These are phyloP conservation scores for Jatropha multifida DNA, from an alignment of 441 rosid species.

Conservation along the genomic window DNA sequence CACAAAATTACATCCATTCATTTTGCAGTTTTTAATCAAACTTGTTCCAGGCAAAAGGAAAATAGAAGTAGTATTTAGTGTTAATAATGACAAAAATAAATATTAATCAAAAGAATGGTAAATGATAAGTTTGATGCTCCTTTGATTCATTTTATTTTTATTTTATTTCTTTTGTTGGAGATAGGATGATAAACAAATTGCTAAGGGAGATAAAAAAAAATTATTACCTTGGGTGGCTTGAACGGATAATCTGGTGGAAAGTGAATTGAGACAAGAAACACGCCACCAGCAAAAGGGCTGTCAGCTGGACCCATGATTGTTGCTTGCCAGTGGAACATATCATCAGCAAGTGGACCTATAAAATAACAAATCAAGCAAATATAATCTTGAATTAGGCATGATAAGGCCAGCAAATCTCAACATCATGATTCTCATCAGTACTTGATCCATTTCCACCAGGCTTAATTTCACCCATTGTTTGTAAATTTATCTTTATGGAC, in stretches of 20 bases:
- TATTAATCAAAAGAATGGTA: too few species aligned
- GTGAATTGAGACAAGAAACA: constrained; percentile 79
- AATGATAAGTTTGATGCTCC: background rate
- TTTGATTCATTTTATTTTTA: too few species aligned
- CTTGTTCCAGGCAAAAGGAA: background rate
- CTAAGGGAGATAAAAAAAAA: background rate
- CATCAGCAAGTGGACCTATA: constrained; percentile 63
- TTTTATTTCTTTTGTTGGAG: too few species aligned
- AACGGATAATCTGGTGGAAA: constrained; percentile 90
- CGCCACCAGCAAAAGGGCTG: constrained; percentile 84
- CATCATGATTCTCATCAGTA: background rate
- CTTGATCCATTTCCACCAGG: background rate
- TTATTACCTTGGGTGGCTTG: constrained; percentile 78
- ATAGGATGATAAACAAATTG: background rate
- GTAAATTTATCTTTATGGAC: too few species aligned
- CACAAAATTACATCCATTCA: background rate
- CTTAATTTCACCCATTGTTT: too few species aligned
- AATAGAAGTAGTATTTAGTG: background rate
- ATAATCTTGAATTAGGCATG: background rate
- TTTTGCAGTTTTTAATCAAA: background rate
- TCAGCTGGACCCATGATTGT: constrained; percentile 87
- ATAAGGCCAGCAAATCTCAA: background rate
- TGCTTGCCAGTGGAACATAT: constrained; percentile 91
- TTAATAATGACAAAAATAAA: background rate
- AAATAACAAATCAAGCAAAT: background rate